Conservation (phyloP, 352 stramenopile genomes). For the Globisporangium paddicum region DNA sequence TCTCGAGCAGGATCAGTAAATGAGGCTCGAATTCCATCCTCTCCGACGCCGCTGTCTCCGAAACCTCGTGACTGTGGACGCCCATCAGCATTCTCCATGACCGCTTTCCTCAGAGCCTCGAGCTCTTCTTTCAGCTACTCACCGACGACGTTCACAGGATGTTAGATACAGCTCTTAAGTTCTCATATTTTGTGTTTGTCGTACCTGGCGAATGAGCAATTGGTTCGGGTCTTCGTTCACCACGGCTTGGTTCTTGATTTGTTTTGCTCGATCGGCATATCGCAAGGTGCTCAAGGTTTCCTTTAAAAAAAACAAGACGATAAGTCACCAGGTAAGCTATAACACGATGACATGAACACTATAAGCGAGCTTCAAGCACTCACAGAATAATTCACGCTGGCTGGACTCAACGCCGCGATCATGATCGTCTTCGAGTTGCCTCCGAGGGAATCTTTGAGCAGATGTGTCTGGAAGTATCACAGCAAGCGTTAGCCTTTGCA, state of each 20-base stretch:
- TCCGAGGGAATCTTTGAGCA: slow-evolving; percentile 83
- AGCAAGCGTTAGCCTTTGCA: neutral
- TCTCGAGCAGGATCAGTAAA: slow-evolving; percentile 44
- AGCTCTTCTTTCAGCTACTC: slow-evolving; percentile 73
- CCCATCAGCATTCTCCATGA: slow-evolving; percentile 59
- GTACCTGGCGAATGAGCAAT: slow-evolving; percentile 75
- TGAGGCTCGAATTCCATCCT: slow-evolving; percentile 15
- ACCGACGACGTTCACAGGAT: neutral
- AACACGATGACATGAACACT: neutral
- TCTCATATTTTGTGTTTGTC: neutral
- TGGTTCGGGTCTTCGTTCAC: slow-evolving; percentile 92
- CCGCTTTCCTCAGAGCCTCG: slow-evolving; percentile 56
- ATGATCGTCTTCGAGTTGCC: slow-evolving; percentile 91
- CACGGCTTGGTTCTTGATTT: slow-evolving; percentile 92
- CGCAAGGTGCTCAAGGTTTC: slow-evolving; percentile 89
- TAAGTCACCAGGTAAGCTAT: neutral
- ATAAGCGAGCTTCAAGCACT: neutral
- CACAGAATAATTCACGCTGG: slow-evolving; percentile 84
- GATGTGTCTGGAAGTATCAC: slow-evolving; percentile 46
- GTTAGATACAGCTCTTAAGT: neutral
- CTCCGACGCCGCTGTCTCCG: slow-evolving; percentile 14
- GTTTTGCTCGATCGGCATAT: slow-evolving; percentile 90
- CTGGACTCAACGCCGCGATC: slow-evolving; percentile 86
- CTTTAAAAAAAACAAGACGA: slow-evolving; percentile 19
- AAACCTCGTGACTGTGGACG: slow-evolving; percentile 47